Conservation (phyloP, 257 asterid species). For the Nicotiana attenuata region DNA sequence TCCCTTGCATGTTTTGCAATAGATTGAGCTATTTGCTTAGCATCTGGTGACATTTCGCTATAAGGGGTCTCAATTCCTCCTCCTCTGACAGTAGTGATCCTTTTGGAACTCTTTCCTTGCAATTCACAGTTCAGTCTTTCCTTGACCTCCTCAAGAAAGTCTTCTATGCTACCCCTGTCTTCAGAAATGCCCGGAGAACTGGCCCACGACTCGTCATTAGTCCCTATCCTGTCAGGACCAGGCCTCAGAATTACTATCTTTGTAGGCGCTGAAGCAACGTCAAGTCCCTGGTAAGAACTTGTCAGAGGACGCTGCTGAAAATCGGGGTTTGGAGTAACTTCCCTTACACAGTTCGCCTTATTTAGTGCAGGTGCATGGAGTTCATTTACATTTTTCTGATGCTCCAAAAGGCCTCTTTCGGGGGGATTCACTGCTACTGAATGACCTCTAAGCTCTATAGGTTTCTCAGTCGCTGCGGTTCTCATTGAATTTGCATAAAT, state of each 20-base stretch:
- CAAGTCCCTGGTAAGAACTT: slow-evolving; percentile 24
- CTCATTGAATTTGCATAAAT: slow-evolving; percentile 46
- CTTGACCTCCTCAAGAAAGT: slow-evolving; percentile 90
- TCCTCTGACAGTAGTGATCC: slow-evolving; percentile 64
- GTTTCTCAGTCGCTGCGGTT: slow-evolving; percentile 21
- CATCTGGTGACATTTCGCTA: slow-evolving; percentile 66
- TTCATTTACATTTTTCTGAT: slow-evolving; percentile 22
- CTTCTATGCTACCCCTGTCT: slow-evolving; percentile 65
- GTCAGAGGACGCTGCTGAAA: slow-evolving; percentile 24
- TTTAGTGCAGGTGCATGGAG: slow-evolving; percentile 27
- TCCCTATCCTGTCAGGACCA: slow-evolving; percentile 50
- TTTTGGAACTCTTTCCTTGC: slow-evolving; percentile 60
- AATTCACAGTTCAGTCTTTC: slow-evolving; percentile 75
- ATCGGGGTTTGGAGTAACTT: slow-evolving; percentile 21
- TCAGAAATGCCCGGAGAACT: slow-evolving; percentile 74
- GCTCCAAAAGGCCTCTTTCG: slow-evolving; percentile 25
- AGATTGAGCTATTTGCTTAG: slow-evolving; percentile 70
- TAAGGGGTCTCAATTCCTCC: slow-evolving; percentile 91
- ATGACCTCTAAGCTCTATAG: slow-evolving; percentile 24
- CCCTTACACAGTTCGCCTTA: slow-evolving; percentile 26
- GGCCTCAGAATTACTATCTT: slow-evolving; percentile 90
- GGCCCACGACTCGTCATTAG: slow-evolving; percentile 54
- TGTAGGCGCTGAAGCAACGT: slow-evolving; percentile 40
- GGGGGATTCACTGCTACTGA: slow-evolving; percentile 19
- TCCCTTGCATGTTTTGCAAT: slow-evolving; percentile 78